These are phyloP conservation scores for Leccinum proliferum DNA, from an alignment of 1,284 basidiomycete species.

Conservation along the genomic window DNA sequence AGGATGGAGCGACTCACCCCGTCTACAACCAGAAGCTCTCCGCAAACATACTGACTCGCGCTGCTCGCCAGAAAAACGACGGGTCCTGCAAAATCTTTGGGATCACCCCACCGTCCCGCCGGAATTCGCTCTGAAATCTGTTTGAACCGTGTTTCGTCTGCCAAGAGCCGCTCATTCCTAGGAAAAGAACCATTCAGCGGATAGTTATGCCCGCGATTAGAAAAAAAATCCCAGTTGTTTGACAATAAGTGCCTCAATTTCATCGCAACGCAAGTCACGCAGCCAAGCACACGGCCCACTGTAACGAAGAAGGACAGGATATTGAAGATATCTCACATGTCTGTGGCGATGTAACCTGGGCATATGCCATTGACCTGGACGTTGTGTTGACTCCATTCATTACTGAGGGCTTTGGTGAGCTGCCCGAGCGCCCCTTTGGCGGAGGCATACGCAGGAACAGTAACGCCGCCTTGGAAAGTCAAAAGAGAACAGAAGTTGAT, in stretches of 20 bases:
- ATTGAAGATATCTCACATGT: constrained; percentile 54
- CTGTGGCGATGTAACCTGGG: constrained; percentile 90
- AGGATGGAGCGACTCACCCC: constrained; percentile 42
- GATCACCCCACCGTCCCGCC: constrained; percentile 86
- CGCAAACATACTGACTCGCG: constrained; percentile 88
- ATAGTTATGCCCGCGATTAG: constrained; percentile 13
- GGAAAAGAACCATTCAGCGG: constrained; percentile 17
- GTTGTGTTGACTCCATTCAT: constrained; percentile 75
- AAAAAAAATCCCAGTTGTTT: not conserved
- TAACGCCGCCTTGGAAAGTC: constrained; percentile 76
- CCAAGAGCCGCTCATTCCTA: constrained; percentile 77
- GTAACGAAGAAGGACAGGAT: constrained; percentile 3
- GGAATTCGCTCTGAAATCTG: constrained; percentile 94
- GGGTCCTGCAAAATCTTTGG: constrained; percentile 87
- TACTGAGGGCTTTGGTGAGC: constrained; percentile 61
- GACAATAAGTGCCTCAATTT: constrained; percentile 9
- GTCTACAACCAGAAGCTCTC: constrained; percentile 79
- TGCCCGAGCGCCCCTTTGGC: constrained; percentile 86
- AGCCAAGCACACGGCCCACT: not conserved
- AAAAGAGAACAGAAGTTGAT: constrained; percentile 79
- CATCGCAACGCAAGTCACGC: constrained; percentile 5
- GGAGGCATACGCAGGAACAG: constrained; percentile 88
- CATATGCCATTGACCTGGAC: constrained; percentile 90
- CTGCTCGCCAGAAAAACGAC: constrained; percentile 84
- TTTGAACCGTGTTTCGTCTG: constrained; percentile 67